These are phyloP conservation scores for Pyronema domesticum DNA, from an alignment of 495 filamentous ascomycete genomes.

Conservation along the genomic window DNA sequence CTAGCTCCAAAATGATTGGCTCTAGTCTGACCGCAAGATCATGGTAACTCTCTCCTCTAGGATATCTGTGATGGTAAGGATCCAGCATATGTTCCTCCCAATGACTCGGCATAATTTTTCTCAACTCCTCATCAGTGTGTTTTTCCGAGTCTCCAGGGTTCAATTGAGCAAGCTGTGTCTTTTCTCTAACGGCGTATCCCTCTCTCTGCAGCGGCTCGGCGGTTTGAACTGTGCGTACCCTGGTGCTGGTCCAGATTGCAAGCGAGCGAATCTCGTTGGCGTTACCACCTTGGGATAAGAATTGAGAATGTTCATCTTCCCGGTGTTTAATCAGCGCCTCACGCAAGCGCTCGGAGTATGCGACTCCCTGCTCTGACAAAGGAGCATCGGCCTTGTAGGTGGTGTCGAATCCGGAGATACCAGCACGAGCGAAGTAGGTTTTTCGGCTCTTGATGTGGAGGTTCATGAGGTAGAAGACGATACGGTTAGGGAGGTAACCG, in stretches of 20 bases:
- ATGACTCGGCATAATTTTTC: conserved; percentile 67
- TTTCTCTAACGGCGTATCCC: conserved; percentile 73
- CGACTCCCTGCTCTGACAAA: conserved; percentile 59
- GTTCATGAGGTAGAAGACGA: conserved; percentile 96
- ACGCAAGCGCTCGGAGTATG: conserved; percentile 78
- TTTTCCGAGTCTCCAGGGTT: conserved; percentile 93
- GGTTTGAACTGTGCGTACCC: conserved; percentile 81
- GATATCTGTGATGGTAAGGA: conserved; percentile 94
- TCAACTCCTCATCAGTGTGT: conserved; percentile 64
- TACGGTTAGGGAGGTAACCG: conserved; percentile 84
- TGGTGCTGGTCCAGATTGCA: conserved; percentile 85
- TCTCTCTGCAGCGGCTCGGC: conserved; percentile 54
- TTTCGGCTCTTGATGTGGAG: conserved; percentile 85
- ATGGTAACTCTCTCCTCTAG: conserved; percentile 95
- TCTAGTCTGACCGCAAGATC: conserved; percentile 96
- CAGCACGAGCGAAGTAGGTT: conserved; percentile 79
- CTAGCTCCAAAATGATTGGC: conserved; percentile 92
- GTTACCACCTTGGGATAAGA: conserved; percentile 49
- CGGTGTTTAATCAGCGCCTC: conserved; percentile 67
- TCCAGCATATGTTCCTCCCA: conserved; percentile 83
- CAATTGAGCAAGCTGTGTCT: conserved; percentile 88
- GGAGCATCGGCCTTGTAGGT: conserved; percentile 80
- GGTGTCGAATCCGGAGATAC: conserved; percentile 52
- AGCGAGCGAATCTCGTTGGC: conserved; percentile 57
- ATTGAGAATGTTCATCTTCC: conserved; percentile 54